Conservation (phyloP, 345 rosid species). For the Salix udensis region DNA sequence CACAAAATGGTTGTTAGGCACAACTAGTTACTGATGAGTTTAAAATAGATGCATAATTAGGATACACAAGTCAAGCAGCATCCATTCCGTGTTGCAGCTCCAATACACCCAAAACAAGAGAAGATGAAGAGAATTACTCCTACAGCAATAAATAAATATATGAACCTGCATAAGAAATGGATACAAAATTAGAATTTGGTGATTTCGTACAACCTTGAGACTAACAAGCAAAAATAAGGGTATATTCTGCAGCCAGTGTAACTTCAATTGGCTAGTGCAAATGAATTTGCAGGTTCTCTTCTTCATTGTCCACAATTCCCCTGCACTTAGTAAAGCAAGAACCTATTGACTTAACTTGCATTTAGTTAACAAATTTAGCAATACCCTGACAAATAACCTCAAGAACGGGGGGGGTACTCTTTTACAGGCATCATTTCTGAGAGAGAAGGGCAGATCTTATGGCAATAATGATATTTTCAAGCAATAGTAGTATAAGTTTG, state of each 20-base stretch:
- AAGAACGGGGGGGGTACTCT: background rate
- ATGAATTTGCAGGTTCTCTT: background rate
- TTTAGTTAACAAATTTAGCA: background rate
- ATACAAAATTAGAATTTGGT: conserved; percentile 12
- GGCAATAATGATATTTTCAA: background rate
- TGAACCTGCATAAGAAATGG: conserved; percentile 62
- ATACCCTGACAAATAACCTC: background rate
- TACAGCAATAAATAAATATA: conserved; percentile 76
- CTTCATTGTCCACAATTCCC: background rate
- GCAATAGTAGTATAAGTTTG: background rate
- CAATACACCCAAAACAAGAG: conserved; percentile 90
- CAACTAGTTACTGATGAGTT: background rate
- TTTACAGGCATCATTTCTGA: background rate
- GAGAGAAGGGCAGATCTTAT: background rate
- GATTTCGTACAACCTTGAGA: background rate
- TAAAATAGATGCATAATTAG: conserved; percentile 22
- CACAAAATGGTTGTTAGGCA: background rate
- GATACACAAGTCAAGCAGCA: conserved; percentile 99
- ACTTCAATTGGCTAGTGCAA: background rate
- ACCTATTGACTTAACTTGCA: background rate
- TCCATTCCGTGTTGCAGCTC: conserved; percentile 67
- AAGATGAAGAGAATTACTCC: conserved; percentile 77
- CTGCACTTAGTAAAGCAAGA: background rate
- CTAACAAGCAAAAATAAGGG: background rate
- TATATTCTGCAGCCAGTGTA: background rate